Evolutionary conservation across 345 rosid species (phyloP).

Genomic region (Trapa incisa): DNA sequence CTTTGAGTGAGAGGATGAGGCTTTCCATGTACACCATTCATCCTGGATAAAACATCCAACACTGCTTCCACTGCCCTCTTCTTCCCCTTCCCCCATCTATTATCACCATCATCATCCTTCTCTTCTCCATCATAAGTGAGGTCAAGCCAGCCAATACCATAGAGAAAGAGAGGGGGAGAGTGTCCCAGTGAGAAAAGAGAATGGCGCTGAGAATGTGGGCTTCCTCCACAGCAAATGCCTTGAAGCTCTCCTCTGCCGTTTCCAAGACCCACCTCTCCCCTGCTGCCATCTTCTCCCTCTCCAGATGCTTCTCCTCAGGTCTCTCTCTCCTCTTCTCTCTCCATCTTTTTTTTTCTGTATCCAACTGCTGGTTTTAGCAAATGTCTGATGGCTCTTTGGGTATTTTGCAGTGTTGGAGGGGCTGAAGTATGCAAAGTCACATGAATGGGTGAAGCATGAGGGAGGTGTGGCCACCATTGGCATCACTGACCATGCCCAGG

Average conservation of each 20-base stretch:
- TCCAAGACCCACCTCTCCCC: constrained; percentile 34
- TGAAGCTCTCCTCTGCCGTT: constrained; percentile 46
- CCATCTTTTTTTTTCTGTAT: too few relatives aligned
- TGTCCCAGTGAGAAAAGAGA: not conserved
- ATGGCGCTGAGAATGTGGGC: constrained; percentile 97
- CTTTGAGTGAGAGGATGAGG: constrained; percentile 46
- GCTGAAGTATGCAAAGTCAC: constrained; percentile 77
- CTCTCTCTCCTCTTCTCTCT: not conserved
- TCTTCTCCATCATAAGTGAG: not conserved
- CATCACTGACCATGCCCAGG: constrained; percentile 97
- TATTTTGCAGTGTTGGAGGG: constrained; percentile 61
- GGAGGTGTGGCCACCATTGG: constrained; percentile 78
- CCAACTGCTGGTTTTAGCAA: not conserved
- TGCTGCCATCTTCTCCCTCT: constrained; percentile 21
- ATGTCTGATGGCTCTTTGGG: not conserved
- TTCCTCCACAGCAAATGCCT: constrained; percentile 87
- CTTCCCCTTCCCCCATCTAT: not conserved
- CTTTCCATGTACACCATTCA: constrained; percentile 63
- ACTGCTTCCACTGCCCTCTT: too few relatives aligned
- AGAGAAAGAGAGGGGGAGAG: constrained; percentile 6
- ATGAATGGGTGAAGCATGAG: constrained; percentile 95
- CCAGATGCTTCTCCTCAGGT: constrained; percentile 83
- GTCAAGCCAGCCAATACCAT: too few relatives aligned
- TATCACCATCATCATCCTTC: not conserved
- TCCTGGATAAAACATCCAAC: constrained; percentile 29